phyloP scores from a whole-genome alignment of 1,284 basidiomycete species.

The Austroboletus rostrupii region DNA sequence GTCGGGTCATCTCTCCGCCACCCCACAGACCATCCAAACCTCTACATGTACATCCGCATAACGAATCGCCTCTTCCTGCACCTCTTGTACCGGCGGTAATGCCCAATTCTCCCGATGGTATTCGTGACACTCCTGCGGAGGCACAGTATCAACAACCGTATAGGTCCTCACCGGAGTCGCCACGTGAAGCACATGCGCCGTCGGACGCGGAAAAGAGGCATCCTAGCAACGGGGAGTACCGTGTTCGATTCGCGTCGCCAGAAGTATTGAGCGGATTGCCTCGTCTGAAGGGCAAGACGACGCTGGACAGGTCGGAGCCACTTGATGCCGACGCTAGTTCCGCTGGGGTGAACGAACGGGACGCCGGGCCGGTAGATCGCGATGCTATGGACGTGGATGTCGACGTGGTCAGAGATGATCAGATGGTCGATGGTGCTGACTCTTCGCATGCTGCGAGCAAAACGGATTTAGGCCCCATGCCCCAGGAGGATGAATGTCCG shows the following conservation, averaged over 20 bases:
- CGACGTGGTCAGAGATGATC: conserved; percentile 8
- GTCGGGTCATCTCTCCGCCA: conserved; percentile 9
- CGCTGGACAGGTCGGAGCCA: conserved; percentile 1
- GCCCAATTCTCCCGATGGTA: conserved; percentile 10
- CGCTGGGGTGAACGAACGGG: neutral
- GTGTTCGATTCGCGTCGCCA: conserved; percentile 31
- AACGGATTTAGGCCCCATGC: neutral
- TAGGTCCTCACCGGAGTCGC: conserved; percentile 21
- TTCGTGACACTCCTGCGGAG: conserved; percentile 27
- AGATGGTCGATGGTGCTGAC: neutral
- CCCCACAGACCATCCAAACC: conserved; percentile 24
- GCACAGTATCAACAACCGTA: conserved; percentile 23
- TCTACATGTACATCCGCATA: conserved; percentile 28
- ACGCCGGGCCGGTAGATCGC: neutral
- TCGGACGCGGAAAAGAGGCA: conserved; percentile 15
- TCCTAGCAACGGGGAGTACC: conserved; percentile 19
- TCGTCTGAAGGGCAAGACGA: conserved; percentile 7
- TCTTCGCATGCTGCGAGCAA: neutral
- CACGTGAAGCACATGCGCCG: neutral
- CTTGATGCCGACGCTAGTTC: neutral
- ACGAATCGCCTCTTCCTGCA: conserved; percentile 6
- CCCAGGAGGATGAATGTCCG: neutral
- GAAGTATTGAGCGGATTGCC: conserved; percentile 22
- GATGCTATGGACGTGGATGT: conserved; percentile 28
- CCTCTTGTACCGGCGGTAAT: conserved; percentile 10